Evolutionary conservation across 805 yeast genomes (phyloP).

Genomic region (Saccharomycopsis microspora): DNA sequence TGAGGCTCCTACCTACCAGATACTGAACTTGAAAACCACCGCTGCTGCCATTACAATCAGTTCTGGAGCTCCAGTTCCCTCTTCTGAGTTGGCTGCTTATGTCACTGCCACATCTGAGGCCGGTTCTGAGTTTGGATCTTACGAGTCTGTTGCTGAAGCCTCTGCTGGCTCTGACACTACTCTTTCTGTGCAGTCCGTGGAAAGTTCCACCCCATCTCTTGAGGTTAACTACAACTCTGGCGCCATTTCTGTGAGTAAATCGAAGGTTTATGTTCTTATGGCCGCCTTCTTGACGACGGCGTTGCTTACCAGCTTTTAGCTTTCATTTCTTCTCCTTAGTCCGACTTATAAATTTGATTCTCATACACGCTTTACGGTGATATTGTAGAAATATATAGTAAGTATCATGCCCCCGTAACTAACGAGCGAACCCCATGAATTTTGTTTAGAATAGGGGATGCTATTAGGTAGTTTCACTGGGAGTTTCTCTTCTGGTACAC

Average conservation of each 20-base stretch:
- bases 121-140: neutral
- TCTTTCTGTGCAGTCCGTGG: constrained; percentile 4
- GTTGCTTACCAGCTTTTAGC: no score
- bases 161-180: constrained; percentile 5
- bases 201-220: neutral
- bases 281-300: neutral
- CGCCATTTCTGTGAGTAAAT: neutral
- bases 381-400: no score
- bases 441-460: no score
- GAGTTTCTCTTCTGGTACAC: no score
- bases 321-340: neutral
- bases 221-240: constrained; percentile 1
- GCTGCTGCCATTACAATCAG: constrained; percentile 15
- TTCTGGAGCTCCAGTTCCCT: constrained; percentile 3
- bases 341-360: no score
- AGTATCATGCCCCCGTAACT: no score
- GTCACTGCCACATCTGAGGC: neutral
- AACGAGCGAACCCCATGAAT: no score
- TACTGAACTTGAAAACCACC: constrained; percentile 10
- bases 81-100: neutral
- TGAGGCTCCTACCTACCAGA: constrained; percentile 4
- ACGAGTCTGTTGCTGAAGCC: constrained; percentile 2
- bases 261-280: neutral
- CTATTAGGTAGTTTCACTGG: no score
- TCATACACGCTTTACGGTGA: no score